Evolutionary conservation across 208 protist genomes (phyloP).

Genomic region (Leishmania gerbilli): DNA sequence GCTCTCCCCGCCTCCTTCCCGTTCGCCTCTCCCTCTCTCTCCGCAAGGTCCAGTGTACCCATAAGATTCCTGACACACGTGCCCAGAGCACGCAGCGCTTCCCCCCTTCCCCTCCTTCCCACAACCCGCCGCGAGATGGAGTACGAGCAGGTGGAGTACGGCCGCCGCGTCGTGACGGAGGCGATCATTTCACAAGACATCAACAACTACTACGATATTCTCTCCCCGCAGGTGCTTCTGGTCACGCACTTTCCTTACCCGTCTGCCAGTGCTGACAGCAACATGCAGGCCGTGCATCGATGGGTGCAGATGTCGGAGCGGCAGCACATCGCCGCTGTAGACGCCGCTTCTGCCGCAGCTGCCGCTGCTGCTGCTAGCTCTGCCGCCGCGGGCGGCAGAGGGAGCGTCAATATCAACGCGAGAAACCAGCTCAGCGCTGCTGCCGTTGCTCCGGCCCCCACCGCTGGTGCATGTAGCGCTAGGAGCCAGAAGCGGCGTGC

Average conservation of each 20-base stretch:
- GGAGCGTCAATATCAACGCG: not conserved
- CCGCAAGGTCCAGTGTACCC: not conserved
- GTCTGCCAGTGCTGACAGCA: conserved; percentile 23
- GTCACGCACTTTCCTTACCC: conserved; percentile 79
- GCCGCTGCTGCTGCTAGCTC: too few species aligned
- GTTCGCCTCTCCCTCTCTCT: not conserved
- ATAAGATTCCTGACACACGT: not conserved
- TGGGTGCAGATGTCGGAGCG: conserved; percentile 19
- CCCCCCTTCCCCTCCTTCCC: not conserved
- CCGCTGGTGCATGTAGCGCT: not conserved
- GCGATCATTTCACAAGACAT: conserved; percentile 71
- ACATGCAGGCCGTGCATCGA: conserved; percentile 23
- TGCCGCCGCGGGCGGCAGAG: not conserved
- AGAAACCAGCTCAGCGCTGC: not conserved
- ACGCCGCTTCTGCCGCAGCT: not conserved
- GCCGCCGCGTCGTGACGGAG: conserved; percentile 49
- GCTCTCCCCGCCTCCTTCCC: not conserved
- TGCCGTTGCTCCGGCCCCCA: not conserved
- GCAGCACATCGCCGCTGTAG: conserved; percentile 4
- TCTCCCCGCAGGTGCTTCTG: conserved; percentile 66
- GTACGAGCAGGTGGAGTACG: conserved; percentile 84
- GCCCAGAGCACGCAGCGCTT: not conserved
- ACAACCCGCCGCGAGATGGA: conserved; percentile 49
- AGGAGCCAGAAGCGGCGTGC: conserved; percentile 15
- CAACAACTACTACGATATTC: conserved; percentile 58